A percentile compares a stretch with the other conserved stretches of the same genome.
Conservation (phyloP, 257 asterid genomes). For the Echium plantagineum region DNA sequence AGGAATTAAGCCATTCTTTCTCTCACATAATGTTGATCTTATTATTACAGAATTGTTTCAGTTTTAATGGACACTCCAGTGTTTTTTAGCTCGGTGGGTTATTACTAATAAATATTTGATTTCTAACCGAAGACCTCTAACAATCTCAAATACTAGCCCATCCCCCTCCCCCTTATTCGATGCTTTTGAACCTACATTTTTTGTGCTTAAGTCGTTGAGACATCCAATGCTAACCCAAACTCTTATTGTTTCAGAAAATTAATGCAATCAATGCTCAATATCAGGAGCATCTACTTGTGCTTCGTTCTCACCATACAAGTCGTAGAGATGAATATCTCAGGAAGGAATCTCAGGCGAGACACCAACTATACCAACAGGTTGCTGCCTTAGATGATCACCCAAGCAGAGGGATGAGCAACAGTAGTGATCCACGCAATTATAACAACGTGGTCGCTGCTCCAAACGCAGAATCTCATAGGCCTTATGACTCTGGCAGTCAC, state of each 20-base stretch:
- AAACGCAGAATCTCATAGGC: constrained; percentile 32
- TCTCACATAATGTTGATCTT: no score
- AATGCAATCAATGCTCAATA: constrained; percentile 45
- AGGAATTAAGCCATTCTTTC: no score
- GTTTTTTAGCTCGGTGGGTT: no score
- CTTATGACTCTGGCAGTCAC: constrained; percentile 38
- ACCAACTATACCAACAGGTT: constrained; percentile 47
- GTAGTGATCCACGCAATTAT: constrained; percentile 37
- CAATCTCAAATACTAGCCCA: no score
- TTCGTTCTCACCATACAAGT: constrained; percentile 48
- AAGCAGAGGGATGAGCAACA: constrained; percentile 21
- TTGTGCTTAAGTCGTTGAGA: neutral
- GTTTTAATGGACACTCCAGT: no score
- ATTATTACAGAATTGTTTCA: no score
- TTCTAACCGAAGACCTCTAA: no score
- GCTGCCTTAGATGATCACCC: constrained; percentile 42
- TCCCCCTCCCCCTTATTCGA: no score
- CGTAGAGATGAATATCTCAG: constrained; percentile 54
- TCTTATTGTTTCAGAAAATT: constrained; percentile 36
- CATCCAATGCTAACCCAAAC: constrained; percentile 5
- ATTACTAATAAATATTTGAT: no score
- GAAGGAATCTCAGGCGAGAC: constrained; percentile 58
- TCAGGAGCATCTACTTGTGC: constrained; percentile 54
- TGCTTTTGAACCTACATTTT: neutral
- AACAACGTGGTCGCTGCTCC: constrained; percentile 22